Evolutionary conservation across 768 basidiomycete genomes (phyloP), one percentile per base, ranked within the genome.

Genomic region (Hortiboletus campestris): DNA sequence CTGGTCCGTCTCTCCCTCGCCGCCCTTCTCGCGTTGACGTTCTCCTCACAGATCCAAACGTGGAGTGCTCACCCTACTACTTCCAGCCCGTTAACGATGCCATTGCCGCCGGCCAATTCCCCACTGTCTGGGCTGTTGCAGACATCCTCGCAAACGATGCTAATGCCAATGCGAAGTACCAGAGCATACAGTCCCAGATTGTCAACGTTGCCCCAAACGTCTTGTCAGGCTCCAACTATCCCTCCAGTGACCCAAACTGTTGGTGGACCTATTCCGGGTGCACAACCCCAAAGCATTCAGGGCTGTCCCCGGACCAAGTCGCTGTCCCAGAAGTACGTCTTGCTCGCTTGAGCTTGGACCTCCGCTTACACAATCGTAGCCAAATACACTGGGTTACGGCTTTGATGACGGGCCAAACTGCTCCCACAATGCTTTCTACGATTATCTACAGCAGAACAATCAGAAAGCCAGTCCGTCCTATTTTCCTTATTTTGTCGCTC

Each of bases 371-470:
- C 31, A 8, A 12, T 8, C 25, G 11, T 34, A 61, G 81, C 84
- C 84, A 29, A 63, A 67, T 11, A 82, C 83, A 2, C 69, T 84
- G 16, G 84, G 83, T 1, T 85, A 81, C 43, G 82, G 77, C 4
- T 85, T 85, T 54, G 84, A 86, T 54, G 84, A 86, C 56, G 84
- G 84, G 1, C 84, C 84, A 2, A 84, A 84, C 60, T 86, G 84
- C 61, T 78, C 81, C 4, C 84, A 86, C 56, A 85, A 85, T 51
- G 75, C 72, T 2, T 86, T 85, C 57, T 86, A 86, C 41, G 75
- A 84, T 56, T 86, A 67, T 57, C 74, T 86, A 29, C 45, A 61
- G 4, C 64, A 72, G 8, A 72, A 85, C 58, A 75, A 83, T 29
- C 84, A 86, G 70, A 82, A 78, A 77, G 84, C 84, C 52, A 64